Conservation (phyloP, 352 stramenopile genomes). For the Globisporangium solare region DNA sequence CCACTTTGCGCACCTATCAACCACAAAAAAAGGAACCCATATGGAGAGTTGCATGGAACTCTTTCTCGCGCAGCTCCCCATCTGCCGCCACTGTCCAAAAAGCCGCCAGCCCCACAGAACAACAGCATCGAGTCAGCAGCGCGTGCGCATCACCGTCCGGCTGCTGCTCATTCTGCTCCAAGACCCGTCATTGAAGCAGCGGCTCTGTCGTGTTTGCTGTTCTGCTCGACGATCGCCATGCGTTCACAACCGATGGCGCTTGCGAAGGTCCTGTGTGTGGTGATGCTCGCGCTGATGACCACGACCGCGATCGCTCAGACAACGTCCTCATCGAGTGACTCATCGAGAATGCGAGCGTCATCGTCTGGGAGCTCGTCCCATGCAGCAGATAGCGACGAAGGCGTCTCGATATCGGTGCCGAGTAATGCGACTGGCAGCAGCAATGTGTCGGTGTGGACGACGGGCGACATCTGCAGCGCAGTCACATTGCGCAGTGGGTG, state of each 20-base stretch:
- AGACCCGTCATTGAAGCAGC: conserved; percentile 2
- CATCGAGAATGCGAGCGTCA: too few relatives aligned
- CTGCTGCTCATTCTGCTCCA: too few relatives aligned
- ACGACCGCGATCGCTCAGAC: neutral
- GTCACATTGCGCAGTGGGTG: conserved; percentile 7
- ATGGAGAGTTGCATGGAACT: conserved; percentile 6
- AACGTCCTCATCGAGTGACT: neutral
- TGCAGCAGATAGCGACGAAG: neutral
- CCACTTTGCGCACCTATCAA: neutral
- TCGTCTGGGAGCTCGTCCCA: neutral
- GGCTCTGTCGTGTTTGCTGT: neutral
- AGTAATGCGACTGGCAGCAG: conserved; percentile 1
- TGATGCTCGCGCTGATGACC: neutral
- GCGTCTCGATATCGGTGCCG: neutral
- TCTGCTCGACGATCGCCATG: neutral
- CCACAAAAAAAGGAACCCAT: conserved; percentile 13
- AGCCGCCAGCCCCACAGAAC: conserved; percentile 1
- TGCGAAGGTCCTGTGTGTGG: neutral
- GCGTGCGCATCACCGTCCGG: too few relatives aligned
- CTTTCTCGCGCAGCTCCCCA: too few relatives aligned
- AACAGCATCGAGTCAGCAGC: neutral
- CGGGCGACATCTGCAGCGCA: conserved; percentile 9
- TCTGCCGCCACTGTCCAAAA: conserved; percentile 8
- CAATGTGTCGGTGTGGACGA: conserved; percentile 7
- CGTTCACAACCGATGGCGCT: neutral